Percentiles rank a stretch among this genome's conserved stretches.
phyloP scores from a whole-genome alignment of 768 basidiomycete genomes.

The Pholiota microspora region DNA sequence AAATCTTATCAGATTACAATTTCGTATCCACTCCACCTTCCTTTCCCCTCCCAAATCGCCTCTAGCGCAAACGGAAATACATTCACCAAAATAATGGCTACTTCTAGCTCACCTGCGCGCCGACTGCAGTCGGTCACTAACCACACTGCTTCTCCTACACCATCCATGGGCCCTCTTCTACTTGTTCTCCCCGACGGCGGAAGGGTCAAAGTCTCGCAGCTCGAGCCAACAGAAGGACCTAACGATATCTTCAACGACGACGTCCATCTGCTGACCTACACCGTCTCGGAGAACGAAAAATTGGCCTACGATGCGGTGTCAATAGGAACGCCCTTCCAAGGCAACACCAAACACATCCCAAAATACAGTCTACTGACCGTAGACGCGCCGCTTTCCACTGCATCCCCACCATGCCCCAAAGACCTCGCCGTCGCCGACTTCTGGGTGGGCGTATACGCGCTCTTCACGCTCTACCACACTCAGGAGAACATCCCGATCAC shows the following conservation, averaged over 20 bases:
- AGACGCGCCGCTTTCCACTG: constrained; percentile 10
- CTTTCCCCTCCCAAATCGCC: neutral
- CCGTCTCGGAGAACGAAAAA: constrained; percentile 6
- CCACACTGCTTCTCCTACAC: constrained; percentile 14
- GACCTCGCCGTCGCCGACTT: constrained; percentile 27
- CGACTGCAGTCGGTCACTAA: constrained; percentile 23
- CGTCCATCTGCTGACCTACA: constrained; percentile 18
- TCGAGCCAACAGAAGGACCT: constrained; percentile 7
- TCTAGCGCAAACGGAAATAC: neutral
- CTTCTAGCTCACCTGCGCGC: constrained; percentile 7
- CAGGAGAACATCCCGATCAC: constrained; percentile 41
- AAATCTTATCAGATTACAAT: constrained; percentile 8
- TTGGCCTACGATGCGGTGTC: constrained; percentile 25
- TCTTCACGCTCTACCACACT: constrained; percentile 36
- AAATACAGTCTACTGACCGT: constrained; percentile 25
- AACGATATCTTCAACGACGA: constrained; percentile 23
- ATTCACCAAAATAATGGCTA: constrained; percentile 2
- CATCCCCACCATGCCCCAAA: constrained; percentile 11
- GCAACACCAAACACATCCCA: constrained; percentile 26
- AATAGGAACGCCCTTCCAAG: constrained; percentile 28
- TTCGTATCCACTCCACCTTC: neutral
- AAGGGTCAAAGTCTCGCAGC: constrained; percentile 16
- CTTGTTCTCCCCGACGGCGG: constrained; percentile 28
- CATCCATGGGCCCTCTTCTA: constrained; percentile 18
- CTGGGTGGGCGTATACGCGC: constrained; percentile 40